Conservation (phyloP, 352 stramenopile genomes). For the Globisporangium emineosum region DNA sequence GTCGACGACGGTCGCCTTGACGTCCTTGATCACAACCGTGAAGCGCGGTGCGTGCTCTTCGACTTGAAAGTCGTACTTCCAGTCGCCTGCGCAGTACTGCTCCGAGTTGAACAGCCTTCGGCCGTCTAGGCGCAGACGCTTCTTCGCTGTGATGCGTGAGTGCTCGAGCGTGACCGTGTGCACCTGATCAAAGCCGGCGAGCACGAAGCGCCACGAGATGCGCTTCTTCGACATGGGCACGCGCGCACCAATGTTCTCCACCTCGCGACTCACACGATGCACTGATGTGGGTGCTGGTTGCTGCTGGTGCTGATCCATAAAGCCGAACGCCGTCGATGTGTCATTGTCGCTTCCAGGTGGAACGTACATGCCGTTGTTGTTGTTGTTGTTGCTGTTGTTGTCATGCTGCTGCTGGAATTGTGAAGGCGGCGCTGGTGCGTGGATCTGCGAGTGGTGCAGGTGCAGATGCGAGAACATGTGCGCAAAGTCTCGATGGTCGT, state of each 20-base stretch:
- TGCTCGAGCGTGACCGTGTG: conserved; percentile 86
- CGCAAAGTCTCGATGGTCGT: conserved; percentile 7
- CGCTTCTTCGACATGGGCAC: conserved; percentile 84
- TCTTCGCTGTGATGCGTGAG: conserved; percentile 79
- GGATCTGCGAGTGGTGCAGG: conserved; percentile 21
- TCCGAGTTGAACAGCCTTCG: conserved; percentile 70
- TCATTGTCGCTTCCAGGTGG: not conserved
- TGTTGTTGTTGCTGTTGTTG: conserved; percentile 2
- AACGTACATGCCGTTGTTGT: not conserved
- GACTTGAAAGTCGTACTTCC: conserved; percentile 75
- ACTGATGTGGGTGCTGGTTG: conserved; percentile 18
- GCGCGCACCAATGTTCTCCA: conserved; percentile 82
- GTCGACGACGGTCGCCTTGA: conserved; percentile 69
- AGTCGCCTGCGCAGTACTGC: conserved; percentile 64
- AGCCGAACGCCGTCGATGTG: not conserved
- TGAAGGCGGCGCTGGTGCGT: not conserved
- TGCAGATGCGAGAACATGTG: conserved; percentile 23
- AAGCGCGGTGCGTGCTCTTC: conserved; percentile 35
- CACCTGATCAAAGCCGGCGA: conserved; percentile 68
- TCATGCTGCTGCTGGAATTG: conserved; percentile 1
- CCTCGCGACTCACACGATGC: conserved; percentile 61
- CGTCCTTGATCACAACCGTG: conserved; percentile 68
- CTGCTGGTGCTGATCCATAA: not conserved
- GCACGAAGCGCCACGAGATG: conserved; percentile 82
- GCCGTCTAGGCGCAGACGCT: conserved; percentile 78